Evolutionary conservation across 2,329 filamentous ascomycete genomes (phyloP).

Genomic region (Epichloe baconii): DNA sequence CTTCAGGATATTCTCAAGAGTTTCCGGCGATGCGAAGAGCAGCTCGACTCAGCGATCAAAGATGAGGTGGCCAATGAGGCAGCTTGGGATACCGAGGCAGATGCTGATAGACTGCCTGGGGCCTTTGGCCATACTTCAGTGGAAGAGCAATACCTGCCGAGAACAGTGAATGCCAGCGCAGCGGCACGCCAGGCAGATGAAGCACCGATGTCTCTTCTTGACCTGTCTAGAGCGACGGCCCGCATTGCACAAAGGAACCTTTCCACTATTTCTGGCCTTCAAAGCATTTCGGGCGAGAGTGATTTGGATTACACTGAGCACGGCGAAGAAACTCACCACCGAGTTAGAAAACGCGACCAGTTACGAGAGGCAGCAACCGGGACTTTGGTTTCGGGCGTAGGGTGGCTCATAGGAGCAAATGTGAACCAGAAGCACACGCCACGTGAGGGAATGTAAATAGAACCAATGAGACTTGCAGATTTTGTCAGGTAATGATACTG

Average conservation of each 20-base stretch:
- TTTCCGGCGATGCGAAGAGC: conserved; percentile 67
- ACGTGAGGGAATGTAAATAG: background rate
- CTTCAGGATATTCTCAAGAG: conserved; percentile 63
- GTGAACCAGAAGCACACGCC: conserved; percentile 11
- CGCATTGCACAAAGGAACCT: conserved; percentile 45
- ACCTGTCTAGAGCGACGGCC: conserved; percentile 48
- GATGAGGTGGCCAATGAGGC: conserved; percentile 55
- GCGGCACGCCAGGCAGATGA: conserved; percentile 33
- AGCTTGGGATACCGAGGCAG: conserved; percentile 56
- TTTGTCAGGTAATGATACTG: background rate
- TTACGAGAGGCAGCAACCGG: conserved; percentile 52
- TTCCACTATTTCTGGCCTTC: conserved; percentile 39
- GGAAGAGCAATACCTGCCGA: conserved; percentile 14
- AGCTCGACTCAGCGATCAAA: conserved; percentile 52
- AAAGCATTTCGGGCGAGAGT: conserved; percentile 15
- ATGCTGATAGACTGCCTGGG: conserved; percentile 44
- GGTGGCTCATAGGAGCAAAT: conserved; percentile 53
- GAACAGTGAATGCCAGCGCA: conserved; percentile 22
- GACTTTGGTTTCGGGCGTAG: conserved; percentile 53
- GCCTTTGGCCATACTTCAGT: conserved; percentile 29
- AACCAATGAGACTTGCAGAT: background rate
- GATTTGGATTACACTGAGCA: conserved; percentile 6
- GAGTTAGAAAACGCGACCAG: conserved; percentile 59
- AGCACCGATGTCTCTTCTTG: conserved; percentile 51
- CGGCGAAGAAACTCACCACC: conserved; percentile 21